A percentile compares a stretch with the other conserved stretches of the same genome.
phyloP scores from a whole-genome alignment of 1,139 yeast species.

The Candida glucosophila region DNA sequence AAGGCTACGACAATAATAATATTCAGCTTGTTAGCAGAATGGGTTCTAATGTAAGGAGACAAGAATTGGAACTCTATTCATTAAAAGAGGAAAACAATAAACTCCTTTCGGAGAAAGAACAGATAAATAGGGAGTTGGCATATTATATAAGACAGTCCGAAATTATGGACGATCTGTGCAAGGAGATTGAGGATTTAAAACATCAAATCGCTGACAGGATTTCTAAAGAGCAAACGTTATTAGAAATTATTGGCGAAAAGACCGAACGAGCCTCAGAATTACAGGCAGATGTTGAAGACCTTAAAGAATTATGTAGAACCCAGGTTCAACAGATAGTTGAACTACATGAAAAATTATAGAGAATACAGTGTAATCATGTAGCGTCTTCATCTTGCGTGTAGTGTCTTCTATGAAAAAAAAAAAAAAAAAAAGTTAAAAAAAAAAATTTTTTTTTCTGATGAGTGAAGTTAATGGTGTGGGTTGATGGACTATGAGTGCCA shows the following conservation, averaged over 20 bases:
- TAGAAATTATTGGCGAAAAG: conserved; percentile 81
- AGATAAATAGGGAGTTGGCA: conserved; percentile 60
- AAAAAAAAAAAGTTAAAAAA: too few species aligned
- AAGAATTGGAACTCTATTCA: conserved; percentile 69
- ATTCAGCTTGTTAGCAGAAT: conserved; percentile 66
- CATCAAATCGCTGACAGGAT: conserved; percentile 28
- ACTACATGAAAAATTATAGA: conserved; percentile 50
- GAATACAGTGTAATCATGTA: too few species aligned
- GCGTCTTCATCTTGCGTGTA: too few species aligned
- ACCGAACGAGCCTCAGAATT: conserved; percentile 81
- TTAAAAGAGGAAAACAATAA: conserved; percentile 54
- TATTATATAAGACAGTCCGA: conserved; percentile 34
- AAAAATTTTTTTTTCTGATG: too few species aligned
- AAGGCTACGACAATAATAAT: too few species aligned
- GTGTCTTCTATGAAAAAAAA: too few species aligned
- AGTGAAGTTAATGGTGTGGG: too few species aligned
- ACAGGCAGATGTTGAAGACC: conserved; percentile 78
- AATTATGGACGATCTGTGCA: conserved; percentile 32
- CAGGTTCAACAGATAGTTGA: conserved; percentile 86
- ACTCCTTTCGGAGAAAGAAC: conserved; percentile 50
- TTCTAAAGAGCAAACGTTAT: conserved; percentile 48
- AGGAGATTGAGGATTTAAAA: conserved; percentile 25
- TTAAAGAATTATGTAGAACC: conserved; percentile 69
- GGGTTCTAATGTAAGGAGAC: conserved; percentile 65
- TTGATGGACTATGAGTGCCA: too few species aligned